Evolutionary conservation across 768 basidiomycete genomes (phyloP).

Genomic region (Exsudoporus frostii): DNA sequence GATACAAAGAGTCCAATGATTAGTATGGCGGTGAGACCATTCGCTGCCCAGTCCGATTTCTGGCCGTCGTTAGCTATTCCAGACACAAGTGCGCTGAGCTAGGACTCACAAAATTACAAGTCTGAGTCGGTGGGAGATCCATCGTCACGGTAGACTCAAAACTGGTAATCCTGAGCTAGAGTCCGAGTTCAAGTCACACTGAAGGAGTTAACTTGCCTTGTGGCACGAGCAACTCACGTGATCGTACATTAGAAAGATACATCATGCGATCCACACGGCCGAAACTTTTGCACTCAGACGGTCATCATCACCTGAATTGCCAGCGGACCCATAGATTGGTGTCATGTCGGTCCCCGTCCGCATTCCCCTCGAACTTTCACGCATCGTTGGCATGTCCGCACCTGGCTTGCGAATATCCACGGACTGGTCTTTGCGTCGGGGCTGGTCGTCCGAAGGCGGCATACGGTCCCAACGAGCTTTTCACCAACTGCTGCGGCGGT

Average conservation of each 20-base stretch:
- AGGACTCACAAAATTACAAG: conserved; percentile 21
- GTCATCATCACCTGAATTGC: not conserved
- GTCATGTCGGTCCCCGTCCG: conserved; percentile 1
- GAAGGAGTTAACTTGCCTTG: too few species aligned
- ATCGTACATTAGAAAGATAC: not conserved
- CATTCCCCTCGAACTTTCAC: conserved; percentile 14
- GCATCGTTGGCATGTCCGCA: conserved; percentile 1
- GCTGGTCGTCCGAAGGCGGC: not conserved
- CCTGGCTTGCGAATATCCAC: conserved; percentile 6
- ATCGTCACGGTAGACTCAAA: not conserved
- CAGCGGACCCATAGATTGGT: not conserved
- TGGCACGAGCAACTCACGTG: not conserved
- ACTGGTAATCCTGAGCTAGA: too few species aligned
- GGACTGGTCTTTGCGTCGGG: not conserved
- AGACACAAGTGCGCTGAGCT: too few species aligned
- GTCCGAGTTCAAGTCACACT: too few species aligned
- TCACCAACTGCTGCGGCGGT: conserved; percentile 7
- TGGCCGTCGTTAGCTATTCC: conserved; percentile 25
- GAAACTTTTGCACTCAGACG: not conserved
- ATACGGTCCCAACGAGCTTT: conserved; percentile 4
- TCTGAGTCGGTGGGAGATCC: not conserved
- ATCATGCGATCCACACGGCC: not conserved
- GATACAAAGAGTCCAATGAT: conserved; percentile 79
- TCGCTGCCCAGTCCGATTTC: conserved; percentile 71
- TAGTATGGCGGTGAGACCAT: conserved; percentile 55